Evolutionary conservation across 2,329 filamentous ascomycete genomes (phyloP).

Genomic region (Chalaropsis thielavioides): DNA sequence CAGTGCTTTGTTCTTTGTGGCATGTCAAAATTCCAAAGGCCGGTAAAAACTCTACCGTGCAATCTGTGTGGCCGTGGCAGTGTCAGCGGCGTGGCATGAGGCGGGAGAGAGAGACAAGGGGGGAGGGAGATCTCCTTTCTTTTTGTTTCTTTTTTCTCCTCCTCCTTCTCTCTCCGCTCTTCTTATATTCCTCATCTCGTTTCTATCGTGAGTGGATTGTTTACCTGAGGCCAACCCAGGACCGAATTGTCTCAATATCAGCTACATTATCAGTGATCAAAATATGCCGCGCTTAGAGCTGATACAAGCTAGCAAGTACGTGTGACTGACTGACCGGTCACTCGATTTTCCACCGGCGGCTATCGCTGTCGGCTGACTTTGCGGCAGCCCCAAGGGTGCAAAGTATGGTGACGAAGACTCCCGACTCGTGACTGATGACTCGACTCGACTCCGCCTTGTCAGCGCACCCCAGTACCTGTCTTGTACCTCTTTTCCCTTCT

Average conservation of each 20-base stretch:
- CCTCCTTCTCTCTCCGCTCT: neutral
- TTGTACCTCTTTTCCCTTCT: neutral
- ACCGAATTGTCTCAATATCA: neutral
- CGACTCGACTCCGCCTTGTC: neutral
- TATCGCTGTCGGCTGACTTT: no score
- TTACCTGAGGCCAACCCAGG: neutral
- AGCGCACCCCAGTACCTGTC: neutral
- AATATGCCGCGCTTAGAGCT: neutral
- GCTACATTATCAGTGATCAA: neutral
- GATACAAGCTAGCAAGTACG: neutral
- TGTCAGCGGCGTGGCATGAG: neutral
- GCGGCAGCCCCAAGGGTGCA: no score
- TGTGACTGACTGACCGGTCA: neutral
- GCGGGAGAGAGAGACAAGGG: neutral
- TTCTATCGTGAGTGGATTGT: neutral
- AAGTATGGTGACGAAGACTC: neutral
- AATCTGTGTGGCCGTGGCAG: neutral
- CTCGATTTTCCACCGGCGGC: neutral
- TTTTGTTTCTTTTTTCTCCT: neutral
- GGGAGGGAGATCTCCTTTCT: neutral
- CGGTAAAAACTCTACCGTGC: neutral
- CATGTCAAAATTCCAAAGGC: neutral
- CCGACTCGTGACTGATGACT: neutral
- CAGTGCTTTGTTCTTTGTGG: constrained; percentile 1
- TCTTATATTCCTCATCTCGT: neutral